These are phyloP conservation scores for Thelonectria discophora DNA, from an alignment of 2,329 filamentous ascomycete species.

Conservation along the genomic window DNA sequence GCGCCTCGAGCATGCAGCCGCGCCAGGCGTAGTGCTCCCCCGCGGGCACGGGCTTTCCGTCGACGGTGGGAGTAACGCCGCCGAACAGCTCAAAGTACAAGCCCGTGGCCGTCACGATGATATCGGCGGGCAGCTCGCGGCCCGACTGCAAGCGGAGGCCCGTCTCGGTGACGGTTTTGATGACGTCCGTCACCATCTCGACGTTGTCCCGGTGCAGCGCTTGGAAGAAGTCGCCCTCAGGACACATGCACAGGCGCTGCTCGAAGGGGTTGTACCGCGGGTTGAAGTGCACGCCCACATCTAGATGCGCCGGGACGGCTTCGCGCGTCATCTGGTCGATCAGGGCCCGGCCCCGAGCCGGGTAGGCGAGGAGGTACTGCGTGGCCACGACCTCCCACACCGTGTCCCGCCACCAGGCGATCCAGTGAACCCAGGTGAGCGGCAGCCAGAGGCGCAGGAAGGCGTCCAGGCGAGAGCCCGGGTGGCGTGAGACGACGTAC, in stretches of 20 bases:
- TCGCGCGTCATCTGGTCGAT: constrained; percentile 54
- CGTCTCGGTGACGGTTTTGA: constrained; percentile 58
- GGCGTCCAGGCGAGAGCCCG: constrained; percentile 48
- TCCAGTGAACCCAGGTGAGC: constrained; percentile 52
- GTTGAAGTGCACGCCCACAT: constrained; percentile 69
- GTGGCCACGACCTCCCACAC: constrained; percentile 56
- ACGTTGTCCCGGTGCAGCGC: constrained; percentile 56
- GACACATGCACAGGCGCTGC: constrained; percentile 77
- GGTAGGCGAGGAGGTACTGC: constrained; percentile 41
- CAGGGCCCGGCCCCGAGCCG: constrained; percentile 37
- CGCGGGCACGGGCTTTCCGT: constrained; percentile 60
- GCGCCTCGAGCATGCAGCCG: constrained; percentile 70
- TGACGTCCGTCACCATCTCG: constrained; percentile 60
- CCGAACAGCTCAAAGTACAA: constrained; percentile 68
- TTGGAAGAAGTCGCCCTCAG: constrained; percentile 65
- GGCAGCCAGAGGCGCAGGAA: constrained; percentile 57
- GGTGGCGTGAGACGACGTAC: constrained; percentile 69
- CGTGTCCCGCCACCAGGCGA: constrained; percentile 61
- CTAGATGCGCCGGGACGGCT: constrained; percentile 63
- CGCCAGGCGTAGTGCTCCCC: constrained; percentile 68
- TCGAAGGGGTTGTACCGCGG: constrained; percentile 74
- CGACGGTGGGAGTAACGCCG: constrained; percentile 61
- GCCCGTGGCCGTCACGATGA: constrained; percentile 76
- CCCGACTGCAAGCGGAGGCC: constrained; percentile 60
- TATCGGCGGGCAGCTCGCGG: constrained; percentile 65